Conservation (phyloP, 148 eudicot genomes). For the Chenopodium berlandieri region DNA sequence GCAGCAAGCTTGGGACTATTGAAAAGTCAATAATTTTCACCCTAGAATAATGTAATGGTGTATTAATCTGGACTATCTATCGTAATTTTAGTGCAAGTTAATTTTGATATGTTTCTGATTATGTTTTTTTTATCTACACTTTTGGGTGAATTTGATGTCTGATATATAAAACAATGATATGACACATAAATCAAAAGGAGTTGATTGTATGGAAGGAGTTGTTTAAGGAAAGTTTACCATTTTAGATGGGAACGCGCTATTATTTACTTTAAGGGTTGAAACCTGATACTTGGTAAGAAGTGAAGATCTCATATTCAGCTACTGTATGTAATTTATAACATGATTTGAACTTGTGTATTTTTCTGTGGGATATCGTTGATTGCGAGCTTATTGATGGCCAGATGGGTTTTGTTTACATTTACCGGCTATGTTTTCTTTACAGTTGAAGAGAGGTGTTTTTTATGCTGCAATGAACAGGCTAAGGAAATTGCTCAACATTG, state of each 20-base stretch:
- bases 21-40: neutral
- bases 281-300: constrained; percentile 78
- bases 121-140: too few species aligned
- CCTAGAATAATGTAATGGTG: neutral
- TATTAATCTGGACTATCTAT: too few species aligned
- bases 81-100: neutral
- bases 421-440: constrained; percentile 71
- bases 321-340: constrained; percentile 54
- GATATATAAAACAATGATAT: neutral
- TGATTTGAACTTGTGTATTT: constrained; percentile 2
- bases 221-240: constrained; percentile 57
- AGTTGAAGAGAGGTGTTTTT: constrained; percentile 48
- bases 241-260: constrained; percentile 58
- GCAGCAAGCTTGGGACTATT: neutral
- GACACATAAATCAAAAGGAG: constrained; percentile 38
- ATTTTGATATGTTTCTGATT: neutral
- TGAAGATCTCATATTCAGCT: constrained; percentile 98
- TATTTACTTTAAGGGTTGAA: constrained; percentile 67
- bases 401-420: constrained; percentile 39
- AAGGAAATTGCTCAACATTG: constrained; percentile 77
- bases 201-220: constrained; percentile 74
- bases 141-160: neutral
- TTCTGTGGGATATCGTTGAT: neutral
- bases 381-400: constrained; percentile 5
- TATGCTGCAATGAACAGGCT: constrained; percentile 43